Percentiles rank a stretch among this genome's conserved stretches.
Conservation (phyloP, 2,329 filamentous ascomycete genomes). For the Zopfia rhizophila region DNA sequence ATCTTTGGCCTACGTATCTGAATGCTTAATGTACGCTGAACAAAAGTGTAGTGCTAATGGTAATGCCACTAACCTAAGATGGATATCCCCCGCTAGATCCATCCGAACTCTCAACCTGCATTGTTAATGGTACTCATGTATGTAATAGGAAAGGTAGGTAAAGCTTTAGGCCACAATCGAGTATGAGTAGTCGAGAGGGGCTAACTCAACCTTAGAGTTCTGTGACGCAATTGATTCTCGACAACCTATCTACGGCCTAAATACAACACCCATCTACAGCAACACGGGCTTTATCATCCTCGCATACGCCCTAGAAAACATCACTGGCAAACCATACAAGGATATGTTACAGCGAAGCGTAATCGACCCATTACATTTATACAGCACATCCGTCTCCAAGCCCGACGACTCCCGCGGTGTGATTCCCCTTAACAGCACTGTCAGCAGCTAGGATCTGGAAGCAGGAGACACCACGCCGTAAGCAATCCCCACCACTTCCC, state of each 20-base stretch:
- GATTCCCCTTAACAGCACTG: slow-evolving; percentile 46
- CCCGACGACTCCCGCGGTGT: slow-evolving; percentile 41
- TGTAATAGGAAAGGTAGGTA: no score
- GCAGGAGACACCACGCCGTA: slow-evolving; percentile 31
- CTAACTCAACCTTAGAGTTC: no score
- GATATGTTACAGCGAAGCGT: slow-evolving; percentile 49
- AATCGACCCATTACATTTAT: slow-evolving; percentile 53
- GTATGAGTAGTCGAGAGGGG: no score
- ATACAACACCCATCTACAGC: slow-evolving; percentile 46
- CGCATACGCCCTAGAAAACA: slow-evolving; percentile 52
- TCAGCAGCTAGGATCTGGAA: slow-evolving; percentile 32
- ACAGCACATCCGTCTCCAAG: slow-evolving; percentile 45
- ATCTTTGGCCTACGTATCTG: slow-evolving; percentile 16
- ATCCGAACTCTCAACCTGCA: no score
- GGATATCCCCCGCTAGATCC: no score
- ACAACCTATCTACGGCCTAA: not conserved
- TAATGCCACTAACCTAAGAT: slow-evolving; percentile 55
- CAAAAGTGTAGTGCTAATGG: slow-evolving; percentile 56
- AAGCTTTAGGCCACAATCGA: no score
- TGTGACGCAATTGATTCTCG: slow-evolving; percentile 48
- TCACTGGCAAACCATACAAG: slow-evolving; percentile 51
- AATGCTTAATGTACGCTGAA: slow-evolving; percentile 48
- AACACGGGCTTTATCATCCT: slow-evolving; percentile 51
- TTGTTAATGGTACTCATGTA: no score
- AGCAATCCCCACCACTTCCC: not conserved